Percentiles rank a stretch among this genome's conserved stretches.
Conservation (phyloP, 177 flowering plant species). For the Vitis hybrid region DNA sequence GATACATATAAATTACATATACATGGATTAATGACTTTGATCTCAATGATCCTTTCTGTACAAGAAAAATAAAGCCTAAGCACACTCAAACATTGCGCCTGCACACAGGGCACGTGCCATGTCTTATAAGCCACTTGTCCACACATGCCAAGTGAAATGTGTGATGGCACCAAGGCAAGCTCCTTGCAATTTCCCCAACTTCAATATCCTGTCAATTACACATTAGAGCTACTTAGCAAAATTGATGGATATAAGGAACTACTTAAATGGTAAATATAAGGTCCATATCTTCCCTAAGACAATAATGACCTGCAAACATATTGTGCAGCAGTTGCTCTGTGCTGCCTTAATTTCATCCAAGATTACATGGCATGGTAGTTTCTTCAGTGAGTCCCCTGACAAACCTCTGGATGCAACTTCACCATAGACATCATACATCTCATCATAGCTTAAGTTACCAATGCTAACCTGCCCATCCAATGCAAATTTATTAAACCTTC, state of each 20-base stretch:
- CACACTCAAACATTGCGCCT: constrained; percentile 38
- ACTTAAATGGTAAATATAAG: neutral
- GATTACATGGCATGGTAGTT: constrained; percentile 46
- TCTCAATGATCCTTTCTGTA: neutral
- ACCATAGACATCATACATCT: constrained; percentile 31
- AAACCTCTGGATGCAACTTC: constrained; percentile 44
- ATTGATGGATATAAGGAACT: neutral
- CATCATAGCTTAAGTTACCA: constrained; percentile 33
- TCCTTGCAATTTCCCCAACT: constrained; percentile 57
- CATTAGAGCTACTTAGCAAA: neutral
- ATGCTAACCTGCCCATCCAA: constrained; percentile 34
- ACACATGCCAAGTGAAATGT: constrained; percentile 62
- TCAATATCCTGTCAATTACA: constrained; percentile 43
- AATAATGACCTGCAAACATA: constrained; percentile 61
- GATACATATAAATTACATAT: neutral
- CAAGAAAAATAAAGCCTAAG: neutral
- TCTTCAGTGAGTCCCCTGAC: constrained; percentile 48
- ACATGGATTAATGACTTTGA: neutral
- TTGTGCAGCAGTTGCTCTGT: constrained; percentile 44
- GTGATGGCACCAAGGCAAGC: constrained; percentile 58
- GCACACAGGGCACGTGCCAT: constrained; percentile 68
- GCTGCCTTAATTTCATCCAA: constrained; percentile 32
- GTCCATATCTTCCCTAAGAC: neutral
- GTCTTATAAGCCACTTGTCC: constrained; percentile 60
- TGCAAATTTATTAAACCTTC: neutral